Conservation (phyloP, 1,284 basidiomycete genomes). For the Ustilago crameri region DNA sequence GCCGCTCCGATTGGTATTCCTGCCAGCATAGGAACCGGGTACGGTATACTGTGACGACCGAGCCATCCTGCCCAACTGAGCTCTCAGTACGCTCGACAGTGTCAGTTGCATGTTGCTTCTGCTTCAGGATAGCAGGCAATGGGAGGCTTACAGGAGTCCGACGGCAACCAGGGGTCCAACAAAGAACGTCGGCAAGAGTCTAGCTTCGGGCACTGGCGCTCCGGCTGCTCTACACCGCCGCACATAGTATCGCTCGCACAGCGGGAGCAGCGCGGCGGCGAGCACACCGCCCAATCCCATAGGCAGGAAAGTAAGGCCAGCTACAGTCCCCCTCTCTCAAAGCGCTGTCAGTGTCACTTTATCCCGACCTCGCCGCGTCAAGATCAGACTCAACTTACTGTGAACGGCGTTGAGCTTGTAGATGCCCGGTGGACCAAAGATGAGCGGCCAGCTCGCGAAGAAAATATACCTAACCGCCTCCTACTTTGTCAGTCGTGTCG, state of each 20-base stretch:
- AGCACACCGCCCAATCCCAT: conserved; percentile 25
- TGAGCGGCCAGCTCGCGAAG: conserved; percentile 43
- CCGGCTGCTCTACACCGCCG: not conserved
- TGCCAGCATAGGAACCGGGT: conserved; percentile 31
- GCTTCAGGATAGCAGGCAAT: too few species aligned
- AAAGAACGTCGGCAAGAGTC: conserved; percentile 23
- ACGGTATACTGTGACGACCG: conserved; percentile 17
- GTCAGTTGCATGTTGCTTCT: not conserved
- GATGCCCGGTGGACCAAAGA: conserved; percentile 42
- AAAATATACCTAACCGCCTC: conserved; percentile 30
- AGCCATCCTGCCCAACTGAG: conserved; percentile 42
- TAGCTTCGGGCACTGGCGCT: conserved; percentile 19
- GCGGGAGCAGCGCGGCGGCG: conserved; percentile 17
- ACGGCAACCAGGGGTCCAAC: conserved; percentile 35
- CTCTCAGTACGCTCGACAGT: not conserved
- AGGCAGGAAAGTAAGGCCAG: conserved; percentile 35
- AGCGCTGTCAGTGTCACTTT: too few species aligned
- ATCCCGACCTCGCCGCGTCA: not conserved
- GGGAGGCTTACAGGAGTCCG: conserved; percentile 32
- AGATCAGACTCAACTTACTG: conserved; percentile 20
- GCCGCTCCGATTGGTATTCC: conserved; percentile 41
- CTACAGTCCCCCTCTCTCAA: conserved; percentile 1
- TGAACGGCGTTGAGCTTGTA: conserved; percentile 26
- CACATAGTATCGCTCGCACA: conserved; percentile 16
- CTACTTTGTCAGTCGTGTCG: not conserved